Evolutionary conservation across 2,329 filamentous ascomycete species (phyloP), one percentile per base, ranked within the genome.

Genomic region (Aspergillus fischeri): DNA sequence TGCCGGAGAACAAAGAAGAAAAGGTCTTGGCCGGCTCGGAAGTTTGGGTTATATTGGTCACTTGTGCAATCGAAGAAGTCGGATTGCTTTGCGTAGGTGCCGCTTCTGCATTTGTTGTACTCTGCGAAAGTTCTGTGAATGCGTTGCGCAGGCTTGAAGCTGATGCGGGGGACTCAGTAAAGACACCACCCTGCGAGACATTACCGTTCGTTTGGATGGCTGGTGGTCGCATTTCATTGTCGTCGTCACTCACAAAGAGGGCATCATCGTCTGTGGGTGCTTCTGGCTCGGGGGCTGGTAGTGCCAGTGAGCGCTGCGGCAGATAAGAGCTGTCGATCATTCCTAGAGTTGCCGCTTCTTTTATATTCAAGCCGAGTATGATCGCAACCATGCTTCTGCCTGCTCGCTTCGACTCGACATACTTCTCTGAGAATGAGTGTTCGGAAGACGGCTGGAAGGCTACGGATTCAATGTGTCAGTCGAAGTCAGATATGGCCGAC

Each of bases 351-450:
- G 74, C 75, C 20, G 85, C 82, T 63, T 81, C 76, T 48, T 73
- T 73, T 49, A 86, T 78, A 48, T 73, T 79, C 67, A 85, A 72
- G 14, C 84, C 84, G 64, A 81, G 78, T 53, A 86, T 81, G 28
- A 87, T 71, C 8, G 84, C 81, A 24, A 80, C 78, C n/a, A 85
- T 69, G 1, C 76, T 80, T 62, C 85, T 78, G 24, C 79, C 78
- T 55, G 78, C 75, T 42, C 84, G 79, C 69, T 88, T 88, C 27
- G 73, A 72, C 66, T 87, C 85, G 17, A 87, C 85, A 52, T 82
- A 74, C 4, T 63, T 73, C 21, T 79, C 70, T 0, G 83, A 85
- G 60, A 82, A 83, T 17, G 75, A 73, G 61, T 86, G 84, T 32
- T 77, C 76, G n/a, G 75, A 74, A 32, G 76, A 75, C 14, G 75